phyloP scores from a whole-genome alignment of 306 rosid genomes.

The Begonia loranthoides region DNA sequence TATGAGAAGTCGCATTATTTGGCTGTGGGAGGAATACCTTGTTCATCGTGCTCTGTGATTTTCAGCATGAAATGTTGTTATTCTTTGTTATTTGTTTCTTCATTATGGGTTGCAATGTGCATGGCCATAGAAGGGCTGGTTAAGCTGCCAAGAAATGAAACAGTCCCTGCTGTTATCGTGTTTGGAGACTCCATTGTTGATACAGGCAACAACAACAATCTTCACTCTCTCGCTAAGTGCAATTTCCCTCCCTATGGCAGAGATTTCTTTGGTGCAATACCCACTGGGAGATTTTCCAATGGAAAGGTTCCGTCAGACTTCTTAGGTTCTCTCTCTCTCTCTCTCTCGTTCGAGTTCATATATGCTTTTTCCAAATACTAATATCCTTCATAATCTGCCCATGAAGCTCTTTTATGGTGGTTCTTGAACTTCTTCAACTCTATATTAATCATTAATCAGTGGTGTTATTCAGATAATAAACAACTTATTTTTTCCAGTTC shows the following conservation, averaged over 20 bases:
- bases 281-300: conserved; percentile 58
- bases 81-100: too few relatives aligned
- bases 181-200: conserved; percentile 82
- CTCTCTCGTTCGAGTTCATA: not conserved
- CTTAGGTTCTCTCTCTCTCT: conserved; percentile 24
- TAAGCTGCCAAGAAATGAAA: conserved; percentile 27
- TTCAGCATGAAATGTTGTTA: too few relatives aligned
- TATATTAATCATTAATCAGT: not conserved
- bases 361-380: not conserved
- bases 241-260: conserved; percentile 58
- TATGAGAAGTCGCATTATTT: too few relatives aligned
- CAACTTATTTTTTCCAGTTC: conserved; percentile 17
- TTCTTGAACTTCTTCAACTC: not conserved
- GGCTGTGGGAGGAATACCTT: too few relatives aligned
- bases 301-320: conserved; percentile 48
- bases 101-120: too few relatives aligned
- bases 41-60: too few relatives aligned
- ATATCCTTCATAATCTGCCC: too few relatives aligned
- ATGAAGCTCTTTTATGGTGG: too few relatives aligned
- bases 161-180: conserved; percentile 36
- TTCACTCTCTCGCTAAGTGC: conserved; percentile 21
- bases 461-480: not conserved
- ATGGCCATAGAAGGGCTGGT: not conserved
- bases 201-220: conserved; percentile 61
- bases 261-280: conserved; percentile 16